Base-by-base conservation (phyloP, 2,329 filamentous ascomycete species). In the Zymoseptoria passerinii region DNA sequence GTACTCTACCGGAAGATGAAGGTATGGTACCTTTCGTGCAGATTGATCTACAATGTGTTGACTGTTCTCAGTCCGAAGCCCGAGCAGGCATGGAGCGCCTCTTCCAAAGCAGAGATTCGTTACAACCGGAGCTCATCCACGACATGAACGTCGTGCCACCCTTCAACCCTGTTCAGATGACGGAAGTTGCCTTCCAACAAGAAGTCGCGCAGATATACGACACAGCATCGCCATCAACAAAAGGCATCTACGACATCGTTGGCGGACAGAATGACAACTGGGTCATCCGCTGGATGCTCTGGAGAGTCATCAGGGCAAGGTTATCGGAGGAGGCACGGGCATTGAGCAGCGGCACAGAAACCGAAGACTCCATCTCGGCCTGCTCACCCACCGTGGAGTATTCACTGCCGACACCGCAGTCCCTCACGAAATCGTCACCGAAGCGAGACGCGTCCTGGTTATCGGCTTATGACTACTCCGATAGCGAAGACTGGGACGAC, bases 221-320 rank as follows among this genome's bases (percentile, higher is more conserved):
- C 8, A 55, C 27, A 9, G 61, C 63, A 1, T 63, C 58, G 3
- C 48, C 48, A 8, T 53, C 58, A 53, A 65, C 63, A 13, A 57
- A 49, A 48, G 61, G 63, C 27, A 62, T 63, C 9, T 65, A 65
- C 54, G 61, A 63, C 18, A 58, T 65, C 5, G 61, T 56, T 19
- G 53, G 57, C 16, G 58, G 59, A 5, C 55, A 19, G 13, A 56
- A 61, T 50, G 61, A 55, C 6, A 63, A 65, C 20, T 65, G 63
- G 63, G 63, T 63, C 19, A 63, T 65, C 27, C 60, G 61, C 9
- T 65, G 63, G 63, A 62, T 65, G 61, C 58, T 65, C 4, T 65
- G 63, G 63, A 54, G 60, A n/a, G 59, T 63, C 48, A 52, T 65
- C n/a, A 58, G 58, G 28, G 27, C 48, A 20, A 54, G 54, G 19